Evolutionary conservation across 129 eudicot species (phyloP).

Genomic region (Scalesia atractyloides): DNA sequence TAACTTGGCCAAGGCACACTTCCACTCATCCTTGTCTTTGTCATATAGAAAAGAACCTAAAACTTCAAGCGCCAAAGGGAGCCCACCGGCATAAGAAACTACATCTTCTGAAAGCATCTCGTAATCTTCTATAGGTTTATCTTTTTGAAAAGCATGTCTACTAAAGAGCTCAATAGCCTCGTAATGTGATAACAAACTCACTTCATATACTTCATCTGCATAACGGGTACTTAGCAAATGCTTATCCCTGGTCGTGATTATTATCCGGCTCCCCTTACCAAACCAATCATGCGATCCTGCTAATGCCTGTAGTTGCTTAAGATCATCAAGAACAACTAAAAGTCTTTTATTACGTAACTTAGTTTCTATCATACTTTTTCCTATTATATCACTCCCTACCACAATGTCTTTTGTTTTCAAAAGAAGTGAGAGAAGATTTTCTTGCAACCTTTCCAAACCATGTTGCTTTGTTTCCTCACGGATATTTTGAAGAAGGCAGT

Average conservation of each 20-base stretch:
- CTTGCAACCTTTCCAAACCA: not conserved
- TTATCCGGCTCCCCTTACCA: not conserved
- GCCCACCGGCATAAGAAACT: not conserved
- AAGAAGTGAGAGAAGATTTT: not conserved
- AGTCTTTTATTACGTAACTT: not conserved
- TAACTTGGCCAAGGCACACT: not conserved
- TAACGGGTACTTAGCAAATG: not conserved
- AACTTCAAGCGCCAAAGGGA: not conserved
- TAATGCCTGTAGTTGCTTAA: not conserved
- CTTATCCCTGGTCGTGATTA: not conserved
- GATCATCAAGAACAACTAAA: constrained; percentile 11
- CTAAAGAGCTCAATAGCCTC: not conserved
- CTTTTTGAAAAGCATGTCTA: not conserved
- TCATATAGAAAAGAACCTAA: constrained; percentile 8
- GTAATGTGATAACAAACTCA: not conserved
- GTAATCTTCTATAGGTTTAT: not conserved
- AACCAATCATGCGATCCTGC: constrained; percentile 1
- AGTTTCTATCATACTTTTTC: not conserved
- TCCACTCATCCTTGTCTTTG: constrained; percentile 1
- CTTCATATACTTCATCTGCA: not conserved
- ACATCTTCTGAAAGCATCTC: not conserved
- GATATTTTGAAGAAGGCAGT: not conserved
- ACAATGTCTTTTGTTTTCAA: not conserved
- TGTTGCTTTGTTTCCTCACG: not conserved
- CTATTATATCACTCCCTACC: not conserved